A percentile compares a stretch with the other conserved stretches of the same genome.
These are phyloP conservation scores for Lanzia echinophila DNA, from an alignment of 2,329 filamentous ascomycete species.

Conservation along the genomic window DNA sequence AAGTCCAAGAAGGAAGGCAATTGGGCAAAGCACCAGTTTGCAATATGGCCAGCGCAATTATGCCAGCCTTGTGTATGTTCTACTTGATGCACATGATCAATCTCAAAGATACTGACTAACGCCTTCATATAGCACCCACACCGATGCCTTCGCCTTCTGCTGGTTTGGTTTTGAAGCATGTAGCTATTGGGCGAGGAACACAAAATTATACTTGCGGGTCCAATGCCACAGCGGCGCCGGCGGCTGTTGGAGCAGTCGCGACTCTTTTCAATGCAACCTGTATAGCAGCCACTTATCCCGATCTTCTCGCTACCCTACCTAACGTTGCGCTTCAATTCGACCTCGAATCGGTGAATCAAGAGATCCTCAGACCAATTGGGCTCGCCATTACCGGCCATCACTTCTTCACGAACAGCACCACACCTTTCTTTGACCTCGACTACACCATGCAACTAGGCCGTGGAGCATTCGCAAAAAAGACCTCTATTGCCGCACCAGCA, in stretches of 20 bases:
- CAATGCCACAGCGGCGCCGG: slow-evolving; percentile 55
- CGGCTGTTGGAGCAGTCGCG: slow-evolving; percentile 66
- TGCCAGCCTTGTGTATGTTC: slow-evolving; percentile 44
- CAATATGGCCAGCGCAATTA: slow-evolving; percentile 45
- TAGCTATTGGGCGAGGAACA: slow-evolving; percentile 80
- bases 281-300: slow-evolving; percentile 61
- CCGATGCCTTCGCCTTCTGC: slow-evolving; percentile 53
- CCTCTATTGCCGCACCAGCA: slow-evolving; percentile 54
- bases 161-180: slow-evolving; percentile 63
- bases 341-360: slow-evolving; percentile 35
- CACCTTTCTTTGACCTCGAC: slow-evolving; percentile 76
- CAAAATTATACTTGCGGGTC: slow-evolving; percentile 88
- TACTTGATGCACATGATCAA: slow-evolving; percentile 16
- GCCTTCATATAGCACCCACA: slow-evolving; percentile 43
- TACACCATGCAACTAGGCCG: slow-evolving; percentile 52
- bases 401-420: slow-evolving; percentile 66
- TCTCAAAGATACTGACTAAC: slow-evolving; percentile 11
- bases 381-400: slow-evolving; percentile 67
- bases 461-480: slow-evolving; percentile 56
- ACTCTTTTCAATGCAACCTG: slow-evolving; percentile 86
- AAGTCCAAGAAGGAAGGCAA: slow-evolving; percentile 43
- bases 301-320: slow-evolving; percentile 58
- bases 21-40: slow-evolving; percentile 41
- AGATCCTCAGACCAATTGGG: slow-evolving; percentile 48
- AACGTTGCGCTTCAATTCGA: slow-evolving; percentile 62